These are phyloP conservation scores for Telopea speciosissima DNA, from an alignment of 177 flowering plant genomes.

Conservation along the genomic window DNA sequence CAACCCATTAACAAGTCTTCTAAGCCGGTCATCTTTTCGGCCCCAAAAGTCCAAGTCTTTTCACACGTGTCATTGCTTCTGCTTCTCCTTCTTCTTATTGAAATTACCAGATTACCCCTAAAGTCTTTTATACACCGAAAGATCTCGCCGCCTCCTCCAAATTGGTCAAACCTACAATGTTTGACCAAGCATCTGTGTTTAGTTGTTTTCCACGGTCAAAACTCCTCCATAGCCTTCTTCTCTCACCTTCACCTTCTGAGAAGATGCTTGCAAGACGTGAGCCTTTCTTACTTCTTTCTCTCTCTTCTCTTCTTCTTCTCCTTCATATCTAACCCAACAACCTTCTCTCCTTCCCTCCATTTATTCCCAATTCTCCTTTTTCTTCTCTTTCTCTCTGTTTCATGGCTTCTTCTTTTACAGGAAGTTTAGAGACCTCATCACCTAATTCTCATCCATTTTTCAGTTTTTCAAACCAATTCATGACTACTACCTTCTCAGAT, in stretches of 20 bases:
- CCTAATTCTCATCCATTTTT: conserved; percentile 14
- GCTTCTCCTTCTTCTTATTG: too few species aligned
- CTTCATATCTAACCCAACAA: background rate
- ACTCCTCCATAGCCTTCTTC: conserved; percentile 14
- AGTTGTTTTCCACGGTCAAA: conserved; percentile 28
- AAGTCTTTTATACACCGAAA: too few species aligned
- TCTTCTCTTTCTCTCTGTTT: background rate
- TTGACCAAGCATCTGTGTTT: conserved; percentile 21
- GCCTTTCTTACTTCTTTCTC: conserved; percentile 15
- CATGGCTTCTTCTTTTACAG: conserved; percentile 18
- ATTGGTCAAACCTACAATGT: conserved; percentile 35
- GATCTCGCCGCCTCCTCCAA: too few species aligned
- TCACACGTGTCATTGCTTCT: too few species aligned
- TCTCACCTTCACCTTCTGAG: conserved; percentile 24
- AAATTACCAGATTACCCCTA: too few species aligned
- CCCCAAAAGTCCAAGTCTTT: too few species aligned
- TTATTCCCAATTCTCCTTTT: too few species aligned
- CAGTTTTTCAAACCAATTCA: conserved; percentile 24
- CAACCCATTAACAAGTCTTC: too few species aligned
- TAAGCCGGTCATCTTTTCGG: too few species aligned
- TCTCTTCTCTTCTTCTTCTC: too few species aligned
- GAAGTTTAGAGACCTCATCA: conserved; percentile 16
- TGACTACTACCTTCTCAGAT: conserved; percentile 35
- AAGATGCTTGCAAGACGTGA: conserved; percentile 23
- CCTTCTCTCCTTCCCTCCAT: background rate